Evolutionary conservation across 306 rosid genomes (phyloP), one percentile per base, ranked within the genome.

Genomic region (Carpinus viminea): DNA sequence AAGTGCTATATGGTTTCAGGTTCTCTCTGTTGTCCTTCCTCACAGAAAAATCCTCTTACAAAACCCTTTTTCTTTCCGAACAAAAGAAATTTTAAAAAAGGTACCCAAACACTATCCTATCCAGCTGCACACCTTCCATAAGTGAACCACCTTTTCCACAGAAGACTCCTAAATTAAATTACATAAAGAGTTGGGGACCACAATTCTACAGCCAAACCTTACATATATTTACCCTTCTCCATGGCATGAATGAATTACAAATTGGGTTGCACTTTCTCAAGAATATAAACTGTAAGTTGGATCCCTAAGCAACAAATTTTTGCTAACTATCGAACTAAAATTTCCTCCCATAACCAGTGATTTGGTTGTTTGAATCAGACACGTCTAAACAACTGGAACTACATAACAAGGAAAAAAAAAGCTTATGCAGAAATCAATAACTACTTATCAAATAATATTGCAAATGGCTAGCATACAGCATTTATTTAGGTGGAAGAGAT

Each of bases 271-370:
- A 69, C 13, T 46, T 62, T 80, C 48, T 65, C 59, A 45, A 21
- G 59, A 31, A 16, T 26, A 74, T 61, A 64, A 81, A 46, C 68
- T 21, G 75, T 12, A 48, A 60, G 59, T 56, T 71, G 74, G 38
- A 28, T 73, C 20, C 75, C 77, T 12, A 46, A 51, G 60, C 38
- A 78, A 13, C 8, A 70, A 41, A 20, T 5, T 45, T 68, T 26
- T 24, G 64, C 55, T 24, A 36, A 38, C 24, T 36, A 80, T 57
- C 24, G 12, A 28, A 55, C n/a, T 31, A 31, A 62, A 60, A 62
- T 20, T 7, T 20, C 31, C 62, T 20, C 10, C 12, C 10, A 20
- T 8, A 18, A n/a, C 28, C 31, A n/a, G 62, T 2, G 62, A 20
- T n/a, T 7, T 18, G 61, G 2, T 21, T 17, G 16, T 53, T 53